Evolutionary conservation across 1,284 basidiomycete genomes (phyloP).

Genomic region (Apiotrichum brassicae): DNA sequence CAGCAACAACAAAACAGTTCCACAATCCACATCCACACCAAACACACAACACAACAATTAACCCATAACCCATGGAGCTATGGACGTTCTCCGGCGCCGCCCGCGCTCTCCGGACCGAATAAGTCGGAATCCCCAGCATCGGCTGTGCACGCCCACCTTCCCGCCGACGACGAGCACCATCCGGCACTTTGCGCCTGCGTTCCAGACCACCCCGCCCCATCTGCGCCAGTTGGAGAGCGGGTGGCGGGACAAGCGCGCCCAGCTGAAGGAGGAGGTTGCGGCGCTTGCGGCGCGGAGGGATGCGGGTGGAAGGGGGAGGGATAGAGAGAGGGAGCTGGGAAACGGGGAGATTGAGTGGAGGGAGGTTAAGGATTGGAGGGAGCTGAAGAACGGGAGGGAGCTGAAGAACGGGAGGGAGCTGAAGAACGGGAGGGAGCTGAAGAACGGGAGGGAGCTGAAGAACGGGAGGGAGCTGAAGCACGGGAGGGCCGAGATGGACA

Average conservation of each 20-base stretch:
- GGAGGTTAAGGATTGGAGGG: too few species aligned
- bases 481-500: neutral
- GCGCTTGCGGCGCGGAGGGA: neutral
- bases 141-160: neutral
- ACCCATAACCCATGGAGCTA: too few species aligned
- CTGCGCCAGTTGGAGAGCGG: constrained; percentile 29
- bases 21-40: too few species aligned
- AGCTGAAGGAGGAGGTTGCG: constrained; percentile 11
- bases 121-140: neutral
- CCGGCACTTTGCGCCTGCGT: constrained; percentile 12
- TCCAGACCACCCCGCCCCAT: constrained; percentile 30
- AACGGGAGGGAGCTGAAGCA: neutral
- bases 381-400: too few species aligned
- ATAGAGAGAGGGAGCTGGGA: neutral
- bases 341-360: too few species aligned
- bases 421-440: neutral
- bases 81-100: too few species aligned
- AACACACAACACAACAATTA: too few species aligned
- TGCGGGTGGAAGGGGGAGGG: constrained; percentile 1
- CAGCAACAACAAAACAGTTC: too few species aligned
- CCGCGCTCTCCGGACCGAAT: neutral
- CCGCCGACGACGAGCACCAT: constrained; percentile 6
- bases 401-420: neutral
- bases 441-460: neutral
- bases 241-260: constrained; percentile 24